Conservation (phyloP, 768 basidiomycete species). For the Pleurotus platypus region DNA sequence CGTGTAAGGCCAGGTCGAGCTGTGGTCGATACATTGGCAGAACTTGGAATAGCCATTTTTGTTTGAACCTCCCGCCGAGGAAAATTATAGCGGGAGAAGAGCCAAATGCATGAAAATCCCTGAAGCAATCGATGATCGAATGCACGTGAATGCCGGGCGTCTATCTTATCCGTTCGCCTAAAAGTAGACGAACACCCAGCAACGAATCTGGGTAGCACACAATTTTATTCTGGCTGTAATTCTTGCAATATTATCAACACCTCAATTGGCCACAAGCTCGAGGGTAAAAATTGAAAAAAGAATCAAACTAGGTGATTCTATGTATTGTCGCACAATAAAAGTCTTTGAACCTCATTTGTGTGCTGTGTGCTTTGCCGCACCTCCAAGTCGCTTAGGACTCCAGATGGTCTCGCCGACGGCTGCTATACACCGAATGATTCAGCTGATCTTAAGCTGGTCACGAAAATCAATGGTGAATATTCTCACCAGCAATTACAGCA, state of each 20-base stretch:
- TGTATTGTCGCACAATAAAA: too few species aligned
- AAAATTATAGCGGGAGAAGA: slow-evolving; percentile 7
- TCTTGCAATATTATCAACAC: too few species aligned
- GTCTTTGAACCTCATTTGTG: too few species aligned
- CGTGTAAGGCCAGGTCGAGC: slow-evolving; percentile 2
- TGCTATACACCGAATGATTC: too few species aligned
- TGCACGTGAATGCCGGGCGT: background rate
- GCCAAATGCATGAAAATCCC: background rate
- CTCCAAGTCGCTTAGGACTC: background rate
- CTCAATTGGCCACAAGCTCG: too few species aligned
- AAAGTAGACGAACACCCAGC: too few species aligned
- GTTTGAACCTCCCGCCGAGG: slow-evolving; percentile 2
- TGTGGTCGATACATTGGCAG: background rate
- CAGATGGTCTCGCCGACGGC: background rate
- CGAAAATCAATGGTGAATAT: background rate
- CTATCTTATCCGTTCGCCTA: background rate
- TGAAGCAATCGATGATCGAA: background rate
- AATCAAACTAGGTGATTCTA: too few species aligned
- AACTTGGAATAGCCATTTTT: background rate
- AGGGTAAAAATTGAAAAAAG: too few species aligned
- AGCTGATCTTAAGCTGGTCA: background rate
- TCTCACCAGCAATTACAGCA: background rate
- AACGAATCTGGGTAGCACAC: too few species aligned
- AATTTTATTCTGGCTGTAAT: too few species aligned
- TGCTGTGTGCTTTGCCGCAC: too few species aligned